Base-by-base conservation (phyloP, 805 yeast genomes). In the Saccharomycopsis oosterbeekiorum region DNA sequence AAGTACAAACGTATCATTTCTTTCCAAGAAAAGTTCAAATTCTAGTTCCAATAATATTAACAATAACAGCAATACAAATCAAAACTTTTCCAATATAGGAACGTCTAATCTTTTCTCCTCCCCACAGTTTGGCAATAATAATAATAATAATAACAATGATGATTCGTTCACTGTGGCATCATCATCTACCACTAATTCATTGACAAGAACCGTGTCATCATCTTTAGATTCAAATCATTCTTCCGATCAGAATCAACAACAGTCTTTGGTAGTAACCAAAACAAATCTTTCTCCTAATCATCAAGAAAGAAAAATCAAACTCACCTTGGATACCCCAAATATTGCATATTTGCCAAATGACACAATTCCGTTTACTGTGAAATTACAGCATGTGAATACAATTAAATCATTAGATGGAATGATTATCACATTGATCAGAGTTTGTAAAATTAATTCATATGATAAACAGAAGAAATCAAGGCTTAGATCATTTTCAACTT, bases 271-370 rank as follows among this genome's bases (percentile, higher is more conserved):
- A 21, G 2, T 24, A 42, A n/a, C 12, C 2, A 47, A 47, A 58
- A 43, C 17, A 59, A 56, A 40, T 19, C 57, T 39, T 51, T 57
- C 39, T 40, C 43, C 39, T 34, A 59, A 21, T 26, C 47, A n/a
- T 61, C 59, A 43, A 24, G 39, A 42, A 24, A 34, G 10, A 42
- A 54, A 51, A 17, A 63, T 61, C 1, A 75, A 70, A 55, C 70
- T 81, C 47, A 68, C 76, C 3, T 80, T 84, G 6, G 76, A 76
- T 36, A 62, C 80, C 5, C 79, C 89, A 1, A 79, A 80, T 51
- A 75, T 85, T 47, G 97, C 97, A 0, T 90, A 79, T 68, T 73
- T 88, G 1, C 78, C 91, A 39, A 97, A 97, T 26, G 97, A 91
- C 68, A 69, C 79, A 1, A 81, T 92, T 0, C 94, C 96, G 0